phyloP scores from a whole-genome alignment of 2,329 filamentous ascomycete species.

The Hypoxylon rubiginosum region DNA sequence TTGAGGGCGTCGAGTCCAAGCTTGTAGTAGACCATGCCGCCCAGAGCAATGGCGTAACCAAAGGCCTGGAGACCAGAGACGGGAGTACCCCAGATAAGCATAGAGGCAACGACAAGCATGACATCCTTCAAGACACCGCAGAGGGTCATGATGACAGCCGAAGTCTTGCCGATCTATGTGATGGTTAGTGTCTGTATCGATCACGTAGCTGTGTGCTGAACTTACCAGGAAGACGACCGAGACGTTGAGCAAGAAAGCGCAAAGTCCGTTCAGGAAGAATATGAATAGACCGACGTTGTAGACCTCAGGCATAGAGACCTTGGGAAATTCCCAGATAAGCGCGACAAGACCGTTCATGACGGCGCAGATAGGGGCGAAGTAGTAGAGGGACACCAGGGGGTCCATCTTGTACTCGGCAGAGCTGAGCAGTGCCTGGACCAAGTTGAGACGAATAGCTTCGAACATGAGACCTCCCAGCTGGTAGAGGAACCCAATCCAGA shows the following conservation, averaged over 20 bases:
- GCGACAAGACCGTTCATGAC: conserved; percentile 83
- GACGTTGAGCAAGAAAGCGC: conserved; percentile 86
- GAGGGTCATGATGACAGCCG: conserved; percentile 86
- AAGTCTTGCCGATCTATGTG: conserved; percentile 86
- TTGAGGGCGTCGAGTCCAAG: conserved; percentile 86
- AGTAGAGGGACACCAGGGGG: conserved; percentile 88
- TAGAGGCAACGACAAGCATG: conserved; percentile 82
- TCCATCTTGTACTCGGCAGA: conserved; percentile 93
- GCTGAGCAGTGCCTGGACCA: conserved; percentile 86
- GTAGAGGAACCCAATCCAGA: conserved; percentile 82
- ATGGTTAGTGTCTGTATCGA: conserved; percentile 45
- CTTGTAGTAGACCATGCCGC: conserved; percentile 88
- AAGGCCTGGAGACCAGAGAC: conserved; percentile 84
- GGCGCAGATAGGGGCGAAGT: conserved; percentile 88
- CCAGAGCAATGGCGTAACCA: conserved; percentile 84
- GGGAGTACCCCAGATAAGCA: conserved; percentile 84
- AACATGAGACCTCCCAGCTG: conserved; percentile 84
- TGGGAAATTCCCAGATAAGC: conserved; percentile 79
- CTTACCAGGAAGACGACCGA: conserved; percentile 88
- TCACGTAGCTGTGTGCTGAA: conserved; percentile 31
- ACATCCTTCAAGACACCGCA: conserved; percentile 92
- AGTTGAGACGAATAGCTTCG: conserved; percentile 84
- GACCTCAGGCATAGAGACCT: conserved; percentile 76
- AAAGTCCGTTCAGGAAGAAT: conserved; percentile 80
- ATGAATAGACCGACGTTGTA: conserved; percentile 79